phyloP scores from a whole-genome alignment of 1,284 basidiomycete genomes.

The Tremellales sp. region DNA sequence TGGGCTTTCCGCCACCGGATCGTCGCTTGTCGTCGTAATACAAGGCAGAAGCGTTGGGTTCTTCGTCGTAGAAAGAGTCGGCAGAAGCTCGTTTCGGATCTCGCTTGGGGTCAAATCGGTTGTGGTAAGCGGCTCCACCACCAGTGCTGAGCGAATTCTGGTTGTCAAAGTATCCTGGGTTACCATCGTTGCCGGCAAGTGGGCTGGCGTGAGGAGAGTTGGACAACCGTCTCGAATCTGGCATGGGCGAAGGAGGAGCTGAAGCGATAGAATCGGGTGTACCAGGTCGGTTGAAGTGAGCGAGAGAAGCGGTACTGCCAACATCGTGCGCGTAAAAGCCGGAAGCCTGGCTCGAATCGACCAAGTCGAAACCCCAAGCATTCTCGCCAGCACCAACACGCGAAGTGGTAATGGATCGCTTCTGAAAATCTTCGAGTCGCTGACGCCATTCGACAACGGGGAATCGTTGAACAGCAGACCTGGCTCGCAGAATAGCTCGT shows the following conservation, averaged over 20 bases:
- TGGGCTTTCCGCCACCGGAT: constrained; percentile 43
- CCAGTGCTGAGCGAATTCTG: constrained; percentile 23
- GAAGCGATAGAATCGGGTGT: constrained; percentile 34
- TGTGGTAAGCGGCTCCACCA: constrained; percentile 41
- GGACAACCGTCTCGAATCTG: constrained; percentile 16
- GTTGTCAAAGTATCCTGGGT: constrained; percentile 26
- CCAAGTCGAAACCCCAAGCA: constrained; percentile 60
- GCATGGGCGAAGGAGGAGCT: constrained; percentile 34
- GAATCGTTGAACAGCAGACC: constrained; percentile 90
- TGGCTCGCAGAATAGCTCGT: constrained; percentile 80
- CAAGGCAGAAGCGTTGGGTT: constrained; percentile 37
- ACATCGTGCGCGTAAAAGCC: constrained; percentile 31
- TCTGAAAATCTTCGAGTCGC: constrained; percentile 88
- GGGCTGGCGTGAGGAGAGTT: constrained; percentile 18
- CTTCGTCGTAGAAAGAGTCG: constrained; percentile 49
- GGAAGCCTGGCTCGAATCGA: constrained; percentile 15
- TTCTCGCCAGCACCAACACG: constrained; percentile 63
- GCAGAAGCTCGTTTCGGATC: constrained; percentile 38
- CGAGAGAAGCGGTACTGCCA: constrained; percentile 33
- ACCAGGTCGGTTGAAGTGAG: constrained; percentile 50
- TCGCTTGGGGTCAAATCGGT: constrained; percentile 40
- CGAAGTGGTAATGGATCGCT: constrained; percentile 67
- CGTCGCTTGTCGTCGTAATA: constrained; percentile 37
- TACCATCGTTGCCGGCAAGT: constrained; percentile 6
- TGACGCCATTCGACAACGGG: constrained; percentile 95